Base-by-base conservation (phyloP, 2,329 filamentous ascomycete species). In the Aaosphaeria arxii region DNA sequence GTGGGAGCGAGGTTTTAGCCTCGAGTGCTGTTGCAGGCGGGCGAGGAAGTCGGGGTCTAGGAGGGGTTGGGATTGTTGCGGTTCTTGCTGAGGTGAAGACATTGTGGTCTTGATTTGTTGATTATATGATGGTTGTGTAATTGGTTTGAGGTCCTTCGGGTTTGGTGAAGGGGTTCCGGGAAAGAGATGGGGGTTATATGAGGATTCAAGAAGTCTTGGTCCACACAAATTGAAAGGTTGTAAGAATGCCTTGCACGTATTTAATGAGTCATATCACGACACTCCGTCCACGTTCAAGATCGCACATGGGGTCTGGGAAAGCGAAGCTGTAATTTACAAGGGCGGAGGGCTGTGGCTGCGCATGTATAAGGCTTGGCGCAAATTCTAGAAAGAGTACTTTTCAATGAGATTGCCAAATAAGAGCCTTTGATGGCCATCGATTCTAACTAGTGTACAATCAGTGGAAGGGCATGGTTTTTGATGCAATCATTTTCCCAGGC, bases 1-100 rank as follows among this genome's bases (percentile, higher is more conserved):
- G 24, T 46, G 40, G 5, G 50, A 53, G 42, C 44, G 50, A 11
- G 32, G 17, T 48, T 49, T 53, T 29, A 9, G 30, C 39, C 50
- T 50, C 4, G 44, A 9, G 11, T 31, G 30, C 6, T 4, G 13
- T 9, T 29, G 11, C 13, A 50, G 40, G 43, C 38, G 33, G 2
- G 36, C 4, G 9, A 45, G 43, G 42, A 49, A 47, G 11, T 40
- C 40, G 9, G 35, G 3, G 32, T 47, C 43, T 30, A 43, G 29
- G 1, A 47, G 45, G 28, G 7, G 30, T 29, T 42, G 45, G 39
- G 17, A 24, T 24, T 24, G 17, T 24, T 24, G 17, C 17, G 2
- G 17, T 24, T 24, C 17, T 2, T 24, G 17, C 17, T n/a, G n/a
- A n/a, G 17, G 17, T 24, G 17, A 24, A 24, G 17, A 24, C 17